Percentiles rank a stretch among this genome's conserved stretches.
Evolutionary conservation across 768 basidiomycete genomes (phyloP).

Genomic region (Hygrophorus pudorinus): DNA sequence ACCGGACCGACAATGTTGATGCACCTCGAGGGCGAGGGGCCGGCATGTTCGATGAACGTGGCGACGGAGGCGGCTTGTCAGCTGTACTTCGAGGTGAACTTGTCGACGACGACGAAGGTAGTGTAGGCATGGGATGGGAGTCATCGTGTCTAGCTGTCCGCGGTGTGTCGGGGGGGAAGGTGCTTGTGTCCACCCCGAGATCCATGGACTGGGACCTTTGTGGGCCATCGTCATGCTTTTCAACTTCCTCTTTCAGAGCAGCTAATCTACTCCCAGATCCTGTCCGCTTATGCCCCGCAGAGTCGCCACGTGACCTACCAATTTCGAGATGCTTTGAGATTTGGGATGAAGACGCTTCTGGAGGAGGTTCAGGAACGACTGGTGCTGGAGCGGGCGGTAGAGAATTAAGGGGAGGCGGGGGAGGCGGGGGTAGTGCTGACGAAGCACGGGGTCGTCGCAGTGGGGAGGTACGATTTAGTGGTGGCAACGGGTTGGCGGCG

Average conservation of each 20-base stretch:
- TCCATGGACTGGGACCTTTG: slow-evolving; percentile 19
- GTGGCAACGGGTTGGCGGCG: slow-evolving; percentile 9
- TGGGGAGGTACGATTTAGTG: slow-evolving; percentile 25
- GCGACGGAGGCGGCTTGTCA: slow-evolving; percentile 37
- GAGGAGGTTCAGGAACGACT: slow-evolving; percentile 17
- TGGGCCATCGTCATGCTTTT: slow-evolving; percentile 24
- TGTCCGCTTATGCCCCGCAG: slow-evolving; percentile 42
- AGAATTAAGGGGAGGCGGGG: slow-evolving; percentile 52
- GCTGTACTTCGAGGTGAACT: slow-evolving; percentile 23
- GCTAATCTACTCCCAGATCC: slow-evolving; percentile 49
- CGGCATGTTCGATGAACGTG: slow-evolving; percentile 30
- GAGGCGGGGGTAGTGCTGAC: slow-evolving; percentile 54
- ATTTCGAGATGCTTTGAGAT: slow-evolving; percentile 25
- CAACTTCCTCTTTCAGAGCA: slow-evolving; percentile 52
- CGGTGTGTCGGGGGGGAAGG: slow-evolving; percentile 30
- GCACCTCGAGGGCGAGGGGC: slow-evolving; percentile 48
- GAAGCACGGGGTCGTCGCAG: slow-evolving; percentile 39
- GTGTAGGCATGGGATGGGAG: slow-evolving; percentile 52
- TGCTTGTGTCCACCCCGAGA: slow-evolving; percentile 19
- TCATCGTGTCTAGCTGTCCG: slow-evolving; percentile 33
- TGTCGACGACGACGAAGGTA: slow-evolving; percentile 22
- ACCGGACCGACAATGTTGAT: slow-evolving; percentile 34
- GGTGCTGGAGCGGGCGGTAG: slow-evolving; percentile 49
- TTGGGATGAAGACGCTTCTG: slow-evolving; percentile 18
- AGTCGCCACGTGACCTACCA: slow-evolving; percentile 35